Evolutionary conservation across 495 filamentous ascomycete species (phyloP).

Genomic region (Hypomontagnella monticulosa): DNA sequence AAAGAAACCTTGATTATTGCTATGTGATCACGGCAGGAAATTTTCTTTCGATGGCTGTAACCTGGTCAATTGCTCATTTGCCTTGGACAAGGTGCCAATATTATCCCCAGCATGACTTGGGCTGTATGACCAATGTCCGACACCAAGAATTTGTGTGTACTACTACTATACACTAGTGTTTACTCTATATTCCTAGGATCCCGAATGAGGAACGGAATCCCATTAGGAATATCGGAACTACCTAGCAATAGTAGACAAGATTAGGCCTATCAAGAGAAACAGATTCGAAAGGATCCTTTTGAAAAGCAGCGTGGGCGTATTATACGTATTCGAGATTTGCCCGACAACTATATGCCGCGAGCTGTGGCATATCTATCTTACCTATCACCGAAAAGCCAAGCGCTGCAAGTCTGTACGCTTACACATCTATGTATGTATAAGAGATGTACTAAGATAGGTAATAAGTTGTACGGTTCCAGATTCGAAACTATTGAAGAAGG

Average conservation of each 20-base stretch:
- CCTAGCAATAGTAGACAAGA: background rate
- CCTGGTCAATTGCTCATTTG: too few species aligned
- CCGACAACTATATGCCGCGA: conserved; percentile 2
- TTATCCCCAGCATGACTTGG: too few species aligned
- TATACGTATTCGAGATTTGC: background rate
- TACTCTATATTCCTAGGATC: background rate
- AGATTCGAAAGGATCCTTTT: background rate
- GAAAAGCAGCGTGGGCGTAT: background rate
- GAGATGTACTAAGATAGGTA: too few species aligned
- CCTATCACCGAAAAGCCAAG: too few species aligned
- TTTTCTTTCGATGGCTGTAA: too few species aligned
- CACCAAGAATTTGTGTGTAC: background rate
- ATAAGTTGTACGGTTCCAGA: too few species aligned
- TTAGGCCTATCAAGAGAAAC: background rate
- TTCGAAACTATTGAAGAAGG: too few species aligned
- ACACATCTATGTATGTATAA: too few species aligned
- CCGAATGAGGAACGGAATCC: conserved; percentile 22
- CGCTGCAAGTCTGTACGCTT: too few species aligned
- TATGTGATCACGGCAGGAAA: background rate
- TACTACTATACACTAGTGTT: background rate
- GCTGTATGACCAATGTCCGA: background rate
- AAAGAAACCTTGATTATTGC: background rate
- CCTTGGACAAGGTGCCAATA: too few species aligned
- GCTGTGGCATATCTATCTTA: background rate
- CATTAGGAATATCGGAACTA: conserved; percentile 10